Conservation (phyloP, 73 alveolate species). For the Paraurostyla sp. region DNA sequence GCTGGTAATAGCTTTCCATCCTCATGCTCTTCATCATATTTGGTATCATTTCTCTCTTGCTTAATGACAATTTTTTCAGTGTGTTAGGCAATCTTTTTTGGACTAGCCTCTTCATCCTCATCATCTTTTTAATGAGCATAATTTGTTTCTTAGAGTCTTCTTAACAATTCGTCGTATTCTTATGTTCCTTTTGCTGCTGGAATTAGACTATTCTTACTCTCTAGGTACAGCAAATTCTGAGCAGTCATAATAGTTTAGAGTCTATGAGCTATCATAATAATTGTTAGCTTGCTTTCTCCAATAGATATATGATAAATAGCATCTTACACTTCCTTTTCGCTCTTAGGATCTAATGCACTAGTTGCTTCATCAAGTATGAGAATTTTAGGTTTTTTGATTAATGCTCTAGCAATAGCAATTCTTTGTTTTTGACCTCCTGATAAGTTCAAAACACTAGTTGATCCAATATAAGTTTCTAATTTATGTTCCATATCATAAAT, state of each 20-base stretch:
- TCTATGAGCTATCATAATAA: conserved; percentile 89
- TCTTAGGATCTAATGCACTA: conserved; percentile 83
- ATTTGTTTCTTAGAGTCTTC: not conserved
- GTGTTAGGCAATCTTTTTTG: not conserved
- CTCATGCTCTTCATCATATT: not conserved
- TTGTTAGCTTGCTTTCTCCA: conserved; percentile 62
- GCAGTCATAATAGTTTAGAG: conserved; percentile 91
- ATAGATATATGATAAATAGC: conserved; percentile 35
- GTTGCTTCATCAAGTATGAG: conserved; percentile 95
- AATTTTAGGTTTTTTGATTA: conserved; percentile 82
- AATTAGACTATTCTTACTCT: not conserved
- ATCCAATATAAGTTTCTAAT: conserved; percentile 81
- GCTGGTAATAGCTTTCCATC: not conserved
- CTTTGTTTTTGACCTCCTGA: conserved; percentile 94
- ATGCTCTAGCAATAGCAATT: conserved; percentile 92
- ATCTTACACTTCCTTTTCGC: conserved; percentile 63
- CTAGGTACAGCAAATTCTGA: conserved; percentile 71
- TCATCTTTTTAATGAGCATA: not conserved
- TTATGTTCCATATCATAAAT: conserved; percentile 64
- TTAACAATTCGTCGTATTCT: not conserved
- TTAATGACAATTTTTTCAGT: too few species aligned
- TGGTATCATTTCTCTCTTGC: not conserved
- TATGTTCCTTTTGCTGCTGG: conserved; percentile 7
- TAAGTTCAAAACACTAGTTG: conserved; percentile 79
- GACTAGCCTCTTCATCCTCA: not conserved